Percentiles rank a stretch among this genome's conserved stretches.
These are phyloP conservation scores for Backusella circina DNA, from an alignment of 192 early-diverging fungal species.

Conservation along the genomic window DNA sequence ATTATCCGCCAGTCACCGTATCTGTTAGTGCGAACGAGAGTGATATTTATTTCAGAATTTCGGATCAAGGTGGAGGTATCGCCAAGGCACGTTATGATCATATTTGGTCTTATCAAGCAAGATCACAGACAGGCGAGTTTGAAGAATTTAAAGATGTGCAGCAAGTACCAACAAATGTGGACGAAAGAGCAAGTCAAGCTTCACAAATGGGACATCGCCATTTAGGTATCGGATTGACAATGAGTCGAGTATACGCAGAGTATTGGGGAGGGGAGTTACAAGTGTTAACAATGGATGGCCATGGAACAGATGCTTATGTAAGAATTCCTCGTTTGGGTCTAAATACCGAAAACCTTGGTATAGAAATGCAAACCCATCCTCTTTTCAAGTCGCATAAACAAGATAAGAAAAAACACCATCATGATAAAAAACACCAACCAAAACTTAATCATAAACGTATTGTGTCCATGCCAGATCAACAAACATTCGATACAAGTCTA, in stretches of 20 bases:
- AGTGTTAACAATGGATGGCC: conserved; percentile 79
- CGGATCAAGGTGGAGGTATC: conserved; percentile 93
- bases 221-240: conserved; percentile 86
- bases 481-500: background rate
- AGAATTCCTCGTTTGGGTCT: conserved; percentile 70
- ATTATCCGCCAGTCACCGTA: conserved; percentile 72
- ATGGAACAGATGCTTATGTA: conserved; percentile 91
- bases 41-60: conserved; percentile 86
- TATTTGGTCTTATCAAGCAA: conserved; percentile 65
- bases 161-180: conserved; percentile 73
- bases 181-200: conserved; percentile 21
- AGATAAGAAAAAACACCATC: background rate
- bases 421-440: background rate
- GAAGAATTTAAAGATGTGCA: conserved; percentile 70
- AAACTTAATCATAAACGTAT: background rate
- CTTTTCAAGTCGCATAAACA: background rate
- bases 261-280: conserved; percentile 93
- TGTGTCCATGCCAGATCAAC: background rate
- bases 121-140: conserved; percentile 36
- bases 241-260: conserved; percentile 89
- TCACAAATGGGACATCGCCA: conserved; percentile 19
- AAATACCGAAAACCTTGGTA: conserved; percentile 49
- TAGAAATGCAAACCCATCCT: conserved; percentile 12
- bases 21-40: conserved; percentile 74
- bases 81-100: conserved; percentile 51